Base-by-base conservation (phyloP, 257 asterid species). In the Dorcoceras hygrometricum region DNA sequence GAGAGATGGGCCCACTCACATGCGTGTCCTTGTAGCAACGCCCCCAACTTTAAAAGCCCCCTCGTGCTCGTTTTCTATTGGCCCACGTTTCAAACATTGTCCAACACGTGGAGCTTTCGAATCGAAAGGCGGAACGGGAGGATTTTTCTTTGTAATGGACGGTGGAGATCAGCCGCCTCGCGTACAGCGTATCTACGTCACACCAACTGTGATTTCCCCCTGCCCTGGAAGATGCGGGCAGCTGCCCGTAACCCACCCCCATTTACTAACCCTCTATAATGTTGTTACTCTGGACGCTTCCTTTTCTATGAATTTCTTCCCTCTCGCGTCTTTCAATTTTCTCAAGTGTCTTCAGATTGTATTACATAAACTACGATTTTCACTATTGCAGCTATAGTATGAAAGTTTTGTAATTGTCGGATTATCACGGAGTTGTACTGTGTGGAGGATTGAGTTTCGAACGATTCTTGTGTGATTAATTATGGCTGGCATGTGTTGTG, bases 151-250 rank as follows among this genome's bases (percentile, higher is more conserved):
- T 4, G 3, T 0, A 14, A 73, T 64, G 55, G 4, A 82, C 84
- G 84, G 84, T 67, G 6, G 23, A 7, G 80, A 73, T 76, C 69
- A 0, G 63, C 63, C 51, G 8, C 69, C 74, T 67, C 70, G 56
- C 80, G 57, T 76, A 72, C 71, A 70, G 70, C 75, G 69, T 66
- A 62, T 80, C 70, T 76, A 82, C 87, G 88, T 87, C 90, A 87
- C 75, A 73, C 76, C 86, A 78, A 69, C 86, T 78, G 81, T 82
- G 77, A 73, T 65, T 82, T 62, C 56, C 71, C 79, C 81, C 50
- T 85, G 86, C 96, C 98, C 89, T 5, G 18, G 81, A 71, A 83
- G 87, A 91, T 84, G 90, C 94, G 91, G 98, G 87, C 87, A 89
- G 85, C 87, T 87, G 86, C 90, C 97, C 96, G 81, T 14, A 2